phyloP scores from a whole-genome alignment of 768 basidiomycete genomes.

The Calocybe cyanea region DNA sequence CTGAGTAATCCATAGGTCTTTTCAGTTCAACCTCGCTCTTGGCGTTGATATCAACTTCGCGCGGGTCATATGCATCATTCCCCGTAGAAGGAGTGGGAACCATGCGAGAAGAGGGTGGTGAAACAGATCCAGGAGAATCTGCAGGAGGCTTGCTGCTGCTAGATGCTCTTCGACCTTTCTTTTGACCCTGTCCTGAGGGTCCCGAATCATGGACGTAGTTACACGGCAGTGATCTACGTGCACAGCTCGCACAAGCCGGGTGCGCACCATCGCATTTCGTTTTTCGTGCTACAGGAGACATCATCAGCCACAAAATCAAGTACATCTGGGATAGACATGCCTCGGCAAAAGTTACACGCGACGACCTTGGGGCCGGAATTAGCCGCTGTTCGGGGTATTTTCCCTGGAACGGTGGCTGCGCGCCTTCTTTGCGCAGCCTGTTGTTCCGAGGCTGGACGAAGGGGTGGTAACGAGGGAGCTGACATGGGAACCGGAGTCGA shows the following conservation, averaged over 20 bases:
- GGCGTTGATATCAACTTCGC: conserved; percentile 37
- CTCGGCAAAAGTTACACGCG: conserved; percentile 86
- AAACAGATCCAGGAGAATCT: conserved; percentile 44
- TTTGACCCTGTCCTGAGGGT: conserved; percentile 30
- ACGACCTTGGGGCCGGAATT: conserved; percentile 82
- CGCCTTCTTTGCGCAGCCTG: conserved; percentile 69
- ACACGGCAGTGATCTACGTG: conserved; percentile 70
- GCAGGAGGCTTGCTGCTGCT: conserved; percentile 44
- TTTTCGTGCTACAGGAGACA: conserved; percentile 64
- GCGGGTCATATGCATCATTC: conserved; percentile 31
- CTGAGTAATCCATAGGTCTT: conserved; percentile 53
- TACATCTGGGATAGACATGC: conserved; percentile 30
- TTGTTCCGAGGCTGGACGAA: conserved; percentile 63
- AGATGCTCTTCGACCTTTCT: conserved; percentile 54
- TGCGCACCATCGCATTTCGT: conserved; percentile 88
- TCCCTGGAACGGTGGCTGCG: conserved; percentile 64
- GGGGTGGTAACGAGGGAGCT: conserved; percentile 58
- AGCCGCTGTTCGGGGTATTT: conserved; percentile 51
- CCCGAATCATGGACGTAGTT: conserved; percentile 72
- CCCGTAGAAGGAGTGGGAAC: conserved; percentile 45
- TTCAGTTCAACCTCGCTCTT: conserved; percentile 57
- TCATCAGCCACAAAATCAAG: conserved; percentile 2
- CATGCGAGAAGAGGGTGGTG: conserved; percentile 56
- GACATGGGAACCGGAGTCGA: conserved; percentile 56
- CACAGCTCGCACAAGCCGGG: conserved; percentile 80